phyloP scores from a whole-genome alignment of 2,329 filamentous ascomycete species.

The Phaeosphaeria sp. region DNA sequence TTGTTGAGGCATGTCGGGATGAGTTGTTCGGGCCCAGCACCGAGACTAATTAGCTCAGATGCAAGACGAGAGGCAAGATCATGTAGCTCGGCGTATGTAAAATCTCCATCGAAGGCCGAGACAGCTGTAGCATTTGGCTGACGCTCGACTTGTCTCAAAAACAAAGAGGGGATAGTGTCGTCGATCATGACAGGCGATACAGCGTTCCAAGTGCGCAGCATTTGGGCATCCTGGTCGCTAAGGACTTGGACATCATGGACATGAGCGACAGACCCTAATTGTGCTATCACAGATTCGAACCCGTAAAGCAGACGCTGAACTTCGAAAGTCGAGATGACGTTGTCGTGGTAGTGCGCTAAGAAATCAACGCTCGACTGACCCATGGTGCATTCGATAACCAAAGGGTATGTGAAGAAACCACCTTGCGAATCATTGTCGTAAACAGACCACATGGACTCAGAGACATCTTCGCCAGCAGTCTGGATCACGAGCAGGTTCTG shows the following conservation, averaged over 20 bases:
- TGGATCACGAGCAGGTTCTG: constrained; percentile 64
- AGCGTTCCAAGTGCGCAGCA: constrained; percentile 33
- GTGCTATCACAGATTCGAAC: constrained; percentile 34
- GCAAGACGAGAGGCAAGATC: constrained; percentile 33
- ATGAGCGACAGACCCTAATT: constrained; percentile 29
- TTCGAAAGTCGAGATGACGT: constrained; percentile 35
- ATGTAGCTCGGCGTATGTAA: constrained; percentile 36
- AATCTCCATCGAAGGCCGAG: constrained; percentile 37
- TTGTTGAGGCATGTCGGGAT: constrained; percentile 47
- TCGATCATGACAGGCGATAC: constrained; percentile 26
- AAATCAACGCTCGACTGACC: constrained; percentile 26
- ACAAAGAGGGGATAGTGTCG: constrained; percentile 33
- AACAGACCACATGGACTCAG: constrained; percentile 36
- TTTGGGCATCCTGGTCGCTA: constrained; percentile 33
- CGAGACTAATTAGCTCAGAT: constrained; percentile 35
- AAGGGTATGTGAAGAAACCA: constrained; percentile 44
- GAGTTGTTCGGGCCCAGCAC: constrained; percentile 42
- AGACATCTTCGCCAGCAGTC: constrained; percentile 29
- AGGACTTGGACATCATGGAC: constrained; percentile 33
- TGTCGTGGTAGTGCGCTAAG: constrained; percentile 35
- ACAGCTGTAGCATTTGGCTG: constrained; percentile 31
- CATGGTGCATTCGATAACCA: constrained; percentile 40
- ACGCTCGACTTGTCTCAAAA: constrained; percentile 24
- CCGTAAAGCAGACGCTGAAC: constrained; percentile 38
- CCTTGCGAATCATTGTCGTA: constrained; percentile 34